Evolutionary conservation across 1,284 basidiomycete species (phyloP), one percentile per base, ranked within the genome.

Genomic region (Tylopilus sp.): DNA sequence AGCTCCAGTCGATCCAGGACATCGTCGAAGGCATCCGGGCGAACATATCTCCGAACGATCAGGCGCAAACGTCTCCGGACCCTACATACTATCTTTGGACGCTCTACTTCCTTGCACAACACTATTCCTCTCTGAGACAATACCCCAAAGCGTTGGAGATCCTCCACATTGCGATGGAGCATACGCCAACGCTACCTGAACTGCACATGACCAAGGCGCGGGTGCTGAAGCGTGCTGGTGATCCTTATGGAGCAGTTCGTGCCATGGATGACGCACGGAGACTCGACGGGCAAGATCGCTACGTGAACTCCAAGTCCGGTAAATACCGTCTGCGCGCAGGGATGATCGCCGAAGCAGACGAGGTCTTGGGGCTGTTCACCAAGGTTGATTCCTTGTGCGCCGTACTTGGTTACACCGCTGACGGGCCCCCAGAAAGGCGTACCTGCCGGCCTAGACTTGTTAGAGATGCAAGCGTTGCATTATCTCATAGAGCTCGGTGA

Each of bases 161-260:
- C 19, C 76, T 98, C 26, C 78, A 86, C 28, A 61, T 72, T 7
- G 86, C 94, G 2, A 74, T 94, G 17, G 65, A 74, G 19, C 96
- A 99, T 68, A 97, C 97, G 0, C 95, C 97, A 0, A 96, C 95
- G 0, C 75, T 99, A 2, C 96, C 97, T 0, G 97, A 99, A 62
- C 75, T 99, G 25, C 84, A 90, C 65, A 89, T 92, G 71, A 86
- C 88, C 56, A 87, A 86, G 62, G 97, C 87, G 0, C 86, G 92
- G 6, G 82, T 93, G 24, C 75, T 97, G 44, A 99, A 99, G 69
- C 85, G 94, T 6, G 81, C 86, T 0, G 96, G 96, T 0, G 93
- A 98, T 61, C 76, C 80, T 2, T 71, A 80, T 36, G 88, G 85
- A 0, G 96, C 95, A 0, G 89, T 90, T 0, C 72, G 78, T 26